Evolutionary conservation across 1,139 yeast species (phyloP).

Genomic region (Diutina ranongensis): DNA sequence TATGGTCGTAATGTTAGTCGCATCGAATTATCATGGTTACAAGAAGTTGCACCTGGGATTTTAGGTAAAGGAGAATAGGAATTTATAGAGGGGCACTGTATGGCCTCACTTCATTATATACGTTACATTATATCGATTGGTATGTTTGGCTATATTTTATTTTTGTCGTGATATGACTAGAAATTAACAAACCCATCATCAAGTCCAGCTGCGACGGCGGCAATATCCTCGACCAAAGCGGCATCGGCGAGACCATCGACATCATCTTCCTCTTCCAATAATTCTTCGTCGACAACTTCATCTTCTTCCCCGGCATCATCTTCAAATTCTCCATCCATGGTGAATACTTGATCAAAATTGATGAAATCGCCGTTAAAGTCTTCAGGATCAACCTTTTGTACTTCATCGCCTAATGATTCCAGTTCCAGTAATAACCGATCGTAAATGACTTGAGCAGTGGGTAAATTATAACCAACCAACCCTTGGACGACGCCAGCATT

Average conservation of each 20-base stretch:
- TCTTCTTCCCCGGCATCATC: not conserved
- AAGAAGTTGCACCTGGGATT: constrained; percentile 67
- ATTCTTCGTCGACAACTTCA: constrained; percentile 1
- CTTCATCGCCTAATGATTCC: not conserved
- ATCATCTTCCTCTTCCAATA: not conserved
- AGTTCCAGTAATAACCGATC: constrained; percentile 3
- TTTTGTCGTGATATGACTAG: not conserved
- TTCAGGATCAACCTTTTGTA: constrained; percentile 1
- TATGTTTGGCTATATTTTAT: too few species aligned
- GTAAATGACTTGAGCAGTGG: constrained; percentile 2
- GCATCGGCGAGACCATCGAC: constrained; percentile 19
- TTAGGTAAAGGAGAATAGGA: constrained; percentile 20
- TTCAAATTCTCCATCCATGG: not conserved
- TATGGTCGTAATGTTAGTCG: constrained; percentile 84
- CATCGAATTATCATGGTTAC: constrained; percentile 79
- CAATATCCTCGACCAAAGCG: constrained; percentile 49
- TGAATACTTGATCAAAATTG: constrained; percentile 1
- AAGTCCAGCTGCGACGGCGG: constrained; percentile 15
- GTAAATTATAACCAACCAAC: not conserved
- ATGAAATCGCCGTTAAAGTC: constrained; percentile 3
- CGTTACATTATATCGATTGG: not conserved
- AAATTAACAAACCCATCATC: not conserved
- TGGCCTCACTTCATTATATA: not conserved
- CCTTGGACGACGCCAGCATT: constrained; percentile 1
- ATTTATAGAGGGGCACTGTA: too few species aligned